phyloP scores from a whole-genome alignment of 2,329 filamentous ascomycete species.

The Aschersonia sp. region DNA sequence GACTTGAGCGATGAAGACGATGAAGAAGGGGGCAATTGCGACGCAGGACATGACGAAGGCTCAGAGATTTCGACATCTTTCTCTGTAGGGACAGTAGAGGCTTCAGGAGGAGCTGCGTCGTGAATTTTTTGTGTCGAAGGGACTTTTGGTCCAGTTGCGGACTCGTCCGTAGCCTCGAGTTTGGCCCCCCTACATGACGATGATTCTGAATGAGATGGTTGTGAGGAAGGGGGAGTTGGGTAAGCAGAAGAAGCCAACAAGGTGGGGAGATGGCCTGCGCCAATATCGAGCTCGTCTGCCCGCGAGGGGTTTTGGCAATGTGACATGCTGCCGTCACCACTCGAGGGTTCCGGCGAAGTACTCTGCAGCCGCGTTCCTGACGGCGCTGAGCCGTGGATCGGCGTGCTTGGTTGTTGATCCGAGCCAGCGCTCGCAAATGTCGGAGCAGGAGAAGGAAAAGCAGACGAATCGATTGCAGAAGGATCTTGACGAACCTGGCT shows the following conservation, averaged over 20 bases:
- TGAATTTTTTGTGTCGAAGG: background rate
- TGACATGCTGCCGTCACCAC: constrained; percentile 9
- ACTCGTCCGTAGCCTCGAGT: constrained; percentile 10
- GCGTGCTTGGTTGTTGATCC: constrained; percentile 9
- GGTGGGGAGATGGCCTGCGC: constrained; percentile 10
- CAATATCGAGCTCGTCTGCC: constrained; percentile 7
- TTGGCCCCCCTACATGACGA: constrained; percentile 15
- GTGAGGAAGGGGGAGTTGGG: constrained; percentile 44
- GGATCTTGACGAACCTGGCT: constrained; percentile 94
- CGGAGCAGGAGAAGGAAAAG: constrained; percentile 20
- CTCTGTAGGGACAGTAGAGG: background rate
- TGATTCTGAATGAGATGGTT: constrained; percentile 22
- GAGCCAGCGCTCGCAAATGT: constrained; percentile 18
- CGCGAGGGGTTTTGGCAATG: constrained; percentile 3
- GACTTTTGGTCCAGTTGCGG: constrained; percentile 4
- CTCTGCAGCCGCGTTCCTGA: constrained; percentile 12
- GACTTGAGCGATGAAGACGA: constrained; percentile 10
- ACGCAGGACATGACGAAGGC: constrained; percentile 1
- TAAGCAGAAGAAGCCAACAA: constrained; percentile 23
- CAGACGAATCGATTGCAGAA: constrained; percentile 32
- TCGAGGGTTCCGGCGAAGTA: constrained; percentile 11
- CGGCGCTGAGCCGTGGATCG: constrained; percentile 15
- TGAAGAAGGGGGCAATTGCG: constrained; percentile 1
- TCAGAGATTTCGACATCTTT: constrained; percentile 1
- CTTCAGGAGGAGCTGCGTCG: background rate